These are phyloP conservation scores for Cyphellophora europaea DNA, from an alignment of 2,329 filamentous ascomycete species.

Conservation along the genomic window DNA sequence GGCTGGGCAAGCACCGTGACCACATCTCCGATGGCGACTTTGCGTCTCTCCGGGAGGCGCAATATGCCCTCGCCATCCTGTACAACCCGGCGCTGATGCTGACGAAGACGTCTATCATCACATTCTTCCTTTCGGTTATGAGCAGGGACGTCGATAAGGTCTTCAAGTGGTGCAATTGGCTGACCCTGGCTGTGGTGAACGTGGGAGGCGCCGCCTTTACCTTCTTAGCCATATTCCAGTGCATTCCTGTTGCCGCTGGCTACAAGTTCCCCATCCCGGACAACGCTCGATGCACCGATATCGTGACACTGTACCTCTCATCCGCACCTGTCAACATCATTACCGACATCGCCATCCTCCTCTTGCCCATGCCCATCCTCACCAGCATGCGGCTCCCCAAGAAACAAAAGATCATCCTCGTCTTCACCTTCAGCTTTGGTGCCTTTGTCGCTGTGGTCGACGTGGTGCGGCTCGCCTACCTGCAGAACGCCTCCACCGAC, in stretches of 20 bases:
- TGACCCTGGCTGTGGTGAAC: conserved; percentile 69
- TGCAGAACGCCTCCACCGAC: conserved; percentile 59
- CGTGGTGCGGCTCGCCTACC: conserved; percentile 79
- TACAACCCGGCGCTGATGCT: conserved; percentile 30
- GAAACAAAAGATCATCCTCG: conserved; percentile 79
- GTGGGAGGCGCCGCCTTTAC: conserved; percentile 69
- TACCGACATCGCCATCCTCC: conserved; percentile 78
- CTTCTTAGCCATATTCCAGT: conserved; percentile 81
- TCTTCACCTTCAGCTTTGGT: conserved; percentile 78
- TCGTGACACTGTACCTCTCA: conserved; percentile 55
- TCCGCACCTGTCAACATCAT: conserved; percentile 88
- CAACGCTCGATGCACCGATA: conserved; percentile 47
- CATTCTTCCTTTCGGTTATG: conserved; percentile 73
- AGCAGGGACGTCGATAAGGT: conserved; percentile 64
- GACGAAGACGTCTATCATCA: conserved; percentile 83
- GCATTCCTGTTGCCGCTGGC: conserved; percentile 61
- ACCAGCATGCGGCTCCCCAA: conserved; percentile 75
- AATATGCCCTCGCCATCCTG: conserved; percentile 53
- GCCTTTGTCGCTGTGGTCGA: conserved; percentile 83
- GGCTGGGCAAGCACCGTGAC: conserved; percentile 32
- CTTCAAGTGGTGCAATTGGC: conserved; percentile 73
- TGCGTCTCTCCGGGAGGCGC: conserved; percentile 33
- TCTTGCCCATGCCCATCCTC: conserved; percentile 79
- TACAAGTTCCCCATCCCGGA: conserved; percentile 45
- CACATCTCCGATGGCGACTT: conserved; percentile 25